These are phyloP conservation scores for Aspergillus haitiensis DNA, from an alignment of 495 filamentous ascomycete species.

Conservation along the genomic window DNA sequence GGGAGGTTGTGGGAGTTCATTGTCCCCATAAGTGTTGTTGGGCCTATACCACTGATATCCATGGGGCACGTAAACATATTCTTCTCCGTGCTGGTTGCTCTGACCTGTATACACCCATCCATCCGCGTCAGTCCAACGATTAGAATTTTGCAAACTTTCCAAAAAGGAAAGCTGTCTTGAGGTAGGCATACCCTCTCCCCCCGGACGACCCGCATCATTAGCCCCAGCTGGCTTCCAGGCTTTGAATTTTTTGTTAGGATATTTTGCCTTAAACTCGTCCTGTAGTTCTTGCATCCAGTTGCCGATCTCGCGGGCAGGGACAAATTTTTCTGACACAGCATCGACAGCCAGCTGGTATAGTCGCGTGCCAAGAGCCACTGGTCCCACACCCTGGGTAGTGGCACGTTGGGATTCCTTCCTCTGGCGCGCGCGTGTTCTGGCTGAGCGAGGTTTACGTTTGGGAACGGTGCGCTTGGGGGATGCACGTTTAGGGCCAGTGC, in stretches of 20 bases:
- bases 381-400: too few relatives aligned
- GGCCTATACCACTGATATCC: conserved; percentile 31
- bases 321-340: conserved; percentile 30
- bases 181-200: conserved; percentile 17
- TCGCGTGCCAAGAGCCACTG: conserved; percentile 21
- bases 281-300: conserved; percentile 24
- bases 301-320: conserved; percentile 21
- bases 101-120: conserved; percentile 40
- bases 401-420: too few relatives aligned
- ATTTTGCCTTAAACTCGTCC: conserved; percentile 21
- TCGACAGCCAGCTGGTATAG: conserved; percentile 31
- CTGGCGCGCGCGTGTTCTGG: too few relatives aligned
- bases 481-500: too few relatives aligned
- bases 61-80: conserved; percentile 29
- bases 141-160: conserved; percentile 20
- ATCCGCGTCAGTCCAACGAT: conserved; percentile 27
- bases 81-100: conserved; percentile 38
- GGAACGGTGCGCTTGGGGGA: too few relatives aligned
- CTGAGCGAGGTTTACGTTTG: too few relatives aligned
- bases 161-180: conserved; percentile 22
- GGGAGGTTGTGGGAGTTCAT: conserved; percentile 35
- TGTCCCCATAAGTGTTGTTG: conserved; percentile 33
- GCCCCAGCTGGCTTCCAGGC: background rate
- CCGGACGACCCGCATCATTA: background rate
- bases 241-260: conserved; percentile 1